Percentiles rank a stretch among this genome's conserved stretches.
These are phyloP conservation scores for Rhizophagus sp. DNA, from an alignment of 192 early-diverging fungal genomes.

Conservation along the genomic window DNA sequence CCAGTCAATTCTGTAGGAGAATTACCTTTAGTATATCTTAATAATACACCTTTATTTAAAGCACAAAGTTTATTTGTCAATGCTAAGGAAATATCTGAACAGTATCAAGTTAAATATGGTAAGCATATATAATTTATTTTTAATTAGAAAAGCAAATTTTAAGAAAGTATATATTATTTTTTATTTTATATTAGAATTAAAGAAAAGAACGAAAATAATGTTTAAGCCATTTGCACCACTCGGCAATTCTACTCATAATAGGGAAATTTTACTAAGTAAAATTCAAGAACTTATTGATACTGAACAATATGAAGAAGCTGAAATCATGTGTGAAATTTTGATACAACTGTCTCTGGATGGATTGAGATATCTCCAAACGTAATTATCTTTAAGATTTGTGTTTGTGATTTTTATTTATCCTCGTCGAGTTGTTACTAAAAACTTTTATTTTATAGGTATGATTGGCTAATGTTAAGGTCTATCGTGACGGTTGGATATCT, in stretches of 20 bases:
- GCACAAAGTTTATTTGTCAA: constrained; percentile 79
- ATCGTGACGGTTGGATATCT: constrained; percentile 84
- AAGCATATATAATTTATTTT: constrained; percentile 12
- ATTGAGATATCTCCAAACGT: constrained; percentile 91
- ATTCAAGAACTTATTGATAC: constrained; percentile 65
- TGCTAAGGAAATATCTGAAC: constrained; percentile 81
- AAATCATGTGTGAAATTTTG: constrained; percentile 60
- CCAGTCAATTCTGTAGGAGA: constrained; percentile 95
- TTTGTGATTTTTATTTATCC: background rate
- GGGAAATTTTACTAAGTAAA: constrained; percentile 50
- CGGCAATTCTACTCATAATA: constrained; percentile 50
- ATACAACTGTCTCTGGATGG: constrained; percentile 74
- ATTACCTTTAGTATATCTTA: constrained; percentile 79
- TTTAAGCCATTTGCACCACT: constrained; percentile 79
- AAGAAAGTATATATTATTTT: background rate
- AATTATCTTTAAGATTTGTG: background rate
- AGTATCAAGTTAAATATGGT: constrained; percentile 83
- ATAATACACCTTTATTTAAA: constrained; percentile 69
- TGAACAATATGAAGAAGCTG: constrained; percentile 67
- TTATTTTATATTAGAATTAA: constrained; percentile 51
- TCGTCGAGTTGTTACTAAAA: background rate
- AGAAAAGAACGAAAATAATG: constrained; percentile 73
- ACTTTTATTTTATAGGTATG: constrained; percentile 54
- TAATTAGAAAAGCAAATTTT: background rate
- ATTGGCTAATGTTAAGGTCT: constrained; percentile 89